Evolutionary conservation across 768 basidiomycete species (phyloP), one percentile per base, ranked within the genome.

Genomic region (Pleurotus salmoneostramineus): DNA sequence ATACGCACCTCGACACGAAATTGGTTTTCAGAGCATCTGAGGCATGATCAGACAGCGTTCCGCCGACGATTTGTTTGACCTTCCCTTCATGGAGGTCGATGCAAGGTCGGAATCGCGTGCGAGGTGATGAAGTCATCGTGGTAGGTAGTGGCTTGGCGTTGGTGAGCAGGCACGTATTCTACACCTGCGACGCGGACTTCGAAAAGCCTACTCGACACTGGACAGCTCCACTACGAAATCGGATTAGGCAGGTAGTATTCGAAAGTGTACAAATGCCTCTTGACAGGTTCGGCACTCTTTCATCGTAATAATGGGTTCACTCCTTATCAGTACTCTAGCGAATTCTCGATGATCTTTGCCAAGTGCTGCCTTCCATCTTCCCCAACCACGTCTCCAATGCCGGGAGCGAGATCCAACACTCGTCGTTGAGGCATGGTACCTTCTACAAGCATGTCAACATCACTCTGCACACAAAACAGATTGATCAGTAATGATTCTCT

Each of bases 41-140:
- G 35, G 81, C 68, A 21, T 71, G 64, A 51, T 93, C 89, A 15
- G 89, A 91, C 33, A 99, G 80, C 3, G 94, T 95, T 3, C 95
- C 93, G 44, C 97, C 97, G 11, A 99, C 92, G 56, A 99, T 98
- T 73, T 99, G 97, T 74, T 98, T 98, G 58, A 99, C 97, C 65
- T 93, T 80, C 4, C 97, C 97, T 59, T 88, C 82, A 73, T 99
- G 97, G 12, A 99, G 82, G 72, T 99, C 97, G 65, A 99, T 98
- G 69, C 97, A 99, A 15, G 97, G 97, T 57, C 89, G 80, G 75
- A 97, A 96, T 49, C 36, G 52, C 34, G 52, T 43, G 12, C 48
- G 27, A 34, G 5, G 52, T 32, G 40, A 14, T 45, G 10, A 6
- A 17, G 44, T 45, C 44, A 45, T 45, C 44, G 21, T 27, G 21